Base-by-base conservation (phyloP, 306 rosid genomes). In the Prunus dulcis region DNA sequence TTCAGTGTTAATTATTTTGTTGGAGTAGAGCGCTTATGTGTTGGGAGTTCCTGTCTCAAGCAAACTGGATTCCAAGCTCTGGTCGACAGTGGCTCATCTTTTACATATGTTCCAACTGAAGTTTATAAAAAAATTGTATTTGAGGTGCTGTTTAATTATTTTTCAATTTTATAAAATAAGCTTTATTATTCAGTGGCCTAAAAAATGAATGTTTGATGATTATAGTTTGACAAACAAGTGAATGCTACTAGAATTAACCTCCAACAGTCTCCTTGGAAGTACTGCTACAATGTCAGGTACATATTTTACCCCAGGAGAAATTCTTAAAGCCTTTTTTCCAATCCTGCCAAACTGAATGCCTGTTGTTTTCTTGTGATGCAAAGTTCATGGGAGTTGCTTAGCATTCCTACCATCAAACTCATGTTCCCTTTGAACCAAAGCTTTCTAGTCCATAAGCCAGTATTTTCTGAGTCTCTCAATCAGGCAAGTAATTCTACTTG, bases 271-370 rank as follows among this genome's bases (percentile, higher is more conserved):
- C 66, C 79, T 45, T 90, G 82, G 86, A 87, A 82, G 17, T 88
- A 84, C 82, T 90, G 95, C 82, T 88, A 90, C 45, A 84, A 86
- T 64, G 76, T 55, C 67, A 89, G 91, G 89, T 89, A 38, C 32
- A 76, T 53, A 58, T 69, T 22, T 71, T 46, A 73, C 57, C 56
- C 32, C 41, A 79, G 60, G 34, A 0, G 56, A 45, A 51, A 66
- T 51, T 53, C 58, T 43, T 27, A 53, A 64, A 67, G 25, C 51
- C 9, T 64, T 69, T 64, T 78, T 56, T 73, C 22, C 30, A 23
- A 71, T 84, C 69, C 67, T 74, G 34, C 41, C 18, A 45, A 68
- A 82, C 82, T 82, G 64, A 81, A 69, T 28, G 67, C 10, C 46
- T 7, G n/a, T 68, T 56, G 32, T 72, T 73, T 38, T 84, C 65